Base-by-base conservation (phyloP, 768 basidiomycete genomes). In the Phanerodontia chrysosporium region DNA sequence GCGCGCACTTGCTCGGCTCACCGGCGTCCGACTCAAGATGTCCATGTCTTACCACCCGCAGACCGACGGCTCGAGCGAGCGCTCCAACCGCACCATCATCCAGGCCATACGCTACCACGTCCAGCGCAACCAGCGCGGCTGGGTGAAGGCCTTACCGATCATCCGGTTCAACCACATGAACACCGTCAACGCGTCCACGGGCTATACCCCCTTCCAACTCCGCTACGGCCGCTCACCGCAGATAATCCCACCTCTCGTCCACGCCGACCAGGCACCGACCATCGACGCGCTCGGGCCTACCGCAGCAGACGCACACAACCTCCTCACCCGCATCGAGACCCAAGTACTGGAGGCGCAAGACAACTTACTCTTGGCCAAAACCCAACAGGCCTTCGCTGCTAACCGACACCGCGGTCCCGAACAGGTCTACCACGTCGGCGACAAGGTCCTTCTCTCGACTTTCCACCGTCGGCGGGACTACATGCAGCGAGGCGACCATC, bases 401-500 rank as follows among this genome's bases (percentile, higher is more conserved):
- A 75, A 77, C 58, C 10, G 59, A 30, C 53, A 67, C 28, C 62
- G 71, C 1, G 57, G 53, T 1, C 35, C 58, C 0, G 70, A 75
- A 16, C 45, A 59, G 2, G 5, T n/a, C 0, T 76, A 69, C 59
- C 30, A 64, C 0, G 64, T 71, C 0, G 75, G 65, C 0, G 75
- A 79, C 44, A 28, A 30, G 0, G 76, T 80, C 0, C 62, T 75
- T 62, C 62, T 81, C 0, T 73, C 75, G 0, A 78, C 75, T 0
- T 39, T 59, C 4, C 60, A 75, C 36, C 59, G 66, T 0, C 27
- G 64, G 0, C 48, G 60, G 2, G 65, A 73, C 2, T 78, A 73
- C 57, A 64, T 64, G 18, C 13, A 46, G 0, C 28, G 36, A 0
- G 70, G 71, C 0, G 63, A 68, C 2, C 65, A 69, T 1, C 62